Conservation (phyloP, 2,329 filamentous ascomycete genomes). For the Cladophialophora bantiana region DNA sequence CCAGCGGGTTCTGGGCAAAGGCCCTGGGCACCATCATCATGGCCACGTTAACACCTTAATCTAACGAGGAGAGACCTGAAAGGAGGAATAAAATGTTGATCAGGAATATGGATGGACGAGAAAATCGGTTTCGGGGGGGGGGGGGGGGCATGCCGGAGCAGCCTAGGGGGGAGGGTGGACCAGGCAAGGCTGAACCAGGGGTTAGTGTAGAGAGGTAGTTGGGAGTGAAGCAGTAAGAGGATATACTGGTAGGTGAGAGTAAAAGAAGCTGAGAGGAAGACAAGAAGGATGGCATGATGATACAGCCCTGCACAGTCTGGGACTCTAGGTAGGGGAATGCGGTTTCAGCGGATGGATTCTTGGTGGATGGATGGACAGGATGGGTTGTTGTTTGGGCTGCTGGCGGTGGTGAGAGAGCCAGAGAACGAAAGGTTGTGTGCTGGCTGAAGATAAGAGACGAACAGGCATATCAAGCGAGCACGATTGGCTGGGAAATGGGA, state of each 20-base stretch:
- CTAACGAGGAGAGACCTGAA: background rate
- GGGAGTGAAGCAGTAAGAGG: background rate
- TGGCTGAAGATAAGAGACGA: slow-evolving; percentile 8
- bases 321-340: background rate
- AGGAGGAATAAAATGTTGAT: background rate
- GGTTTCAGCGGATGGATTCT: slow-evolving; percentile 10
- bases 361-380: background rate
- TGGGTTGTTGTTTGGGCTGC: background rate
- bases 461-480: slow-evolving; percentile 3
- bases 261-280: slow-evolving; percentile 7
- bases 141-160: slow-evolving; percentile 23
- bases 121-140: background rate
- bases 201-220: background rate
- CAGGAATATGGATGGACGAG: slow-evolving; percentile 3
- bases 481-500: background rate
- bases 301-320: slow-evolving; percentile 9
- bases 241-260: background rate
- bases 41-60: background rate
- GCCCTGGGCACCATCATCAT: slow-evolving; percentile 53
- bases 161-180: slow-evolving; percentile 8
- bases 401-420: background rate
- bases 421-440: background rate
- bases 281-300: slow-evolving; percentile 22
- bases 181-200: background rate
- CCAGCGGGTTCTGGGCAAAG: slow-evolving; percentile 48